phyloP scores from a whole-genome alignment of 2,329 filamentous ascomycete genomes.

The Paradendryphiella salina region DNA sequence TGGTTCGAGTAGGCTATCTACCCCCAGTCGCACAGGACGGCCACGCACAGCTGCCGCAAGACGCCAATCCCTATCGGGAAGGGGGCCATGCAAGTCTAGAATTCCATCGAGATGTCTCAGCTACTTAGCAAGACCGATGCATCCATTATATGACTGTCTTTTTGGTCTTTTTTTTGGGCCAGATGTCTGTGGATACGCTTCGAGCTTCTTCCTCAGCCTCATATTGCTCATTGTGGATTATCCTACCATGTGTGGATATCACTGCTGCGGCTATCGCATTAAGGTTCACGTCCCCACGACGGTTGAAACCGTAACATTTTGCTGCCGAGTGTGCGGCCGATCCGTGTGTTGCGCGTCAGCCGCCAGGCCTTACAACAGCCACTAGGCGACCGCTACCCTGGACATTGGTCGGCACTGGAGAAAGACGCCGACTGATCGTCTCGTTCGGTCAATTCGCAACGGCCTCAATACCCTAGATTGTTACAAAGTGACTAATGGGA shows the following conservation, averaged over 20 bases:
- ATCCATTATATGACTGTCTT: neutral
- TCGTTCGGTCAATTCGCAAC: neutral
- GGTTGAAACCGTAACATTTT: constrained; percentile 1
- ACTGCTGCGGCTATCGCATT: neutral
- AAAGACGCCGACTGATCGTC: constrained; percentile 1
- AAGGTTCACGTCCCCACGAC: neutral
- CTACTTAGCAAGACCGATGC: neutral
- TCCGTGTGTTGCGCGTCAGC: constrained; percentile 3
- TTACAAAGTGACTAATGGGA: too few species aligned
- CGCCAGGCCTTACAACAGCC: neutral
- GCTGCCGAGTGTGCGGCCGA: constrained; percentile 2
- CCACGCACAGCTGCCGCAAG: constrained; percentile 7
- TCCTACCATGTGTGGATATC: neutral
- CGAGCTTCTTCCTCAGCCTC: neutral
- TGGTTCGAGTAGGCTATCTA: neutral
- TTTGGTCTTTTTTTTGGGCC: constrained; percentile 1
- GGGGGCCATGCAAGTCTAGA: constrained; percentile 7
- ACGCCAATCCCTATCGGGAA: constrained; percentile 1
- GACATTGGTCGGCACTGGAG: neutral
- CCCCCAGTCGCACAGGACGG: constrained; percentile 1
- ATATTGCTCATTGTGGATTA: neutral
- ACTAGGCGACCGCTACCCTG: neutral
- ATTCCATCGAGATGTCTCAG: constrained; percentile 1
- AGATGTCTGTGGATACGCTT: neutral
- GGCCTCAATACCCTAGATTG: neutral